Conservation (phyloP, 1,139 yeast species). For the Ashbya aceris region DNA sequence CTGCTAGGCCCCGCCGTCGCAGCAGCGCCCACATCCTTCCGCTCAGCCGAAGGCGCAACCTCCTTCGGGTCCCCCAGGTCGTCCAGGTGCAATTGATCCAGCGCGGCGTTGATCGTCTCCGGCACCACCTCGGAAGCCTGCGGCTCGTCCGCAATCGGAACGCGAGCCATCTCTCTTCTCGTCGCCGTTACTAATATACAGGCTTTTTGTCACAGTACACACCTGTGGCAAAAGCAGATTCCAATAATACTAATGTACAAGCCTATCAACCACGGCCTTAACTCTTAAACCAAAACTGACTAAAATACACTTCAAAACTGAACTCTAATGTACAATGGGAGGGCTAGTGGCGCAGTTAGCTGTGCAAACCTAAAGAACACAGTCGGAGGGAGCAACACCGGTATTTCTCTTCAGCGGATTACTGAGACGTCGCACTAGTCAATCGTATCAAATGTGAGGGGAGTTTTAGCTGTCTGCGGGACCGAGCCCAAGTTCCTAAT, state of each 20-base stretch:
- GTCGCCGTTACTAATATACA: constrained; percentile 2
- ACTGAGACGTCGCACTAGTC: too few species aligned
- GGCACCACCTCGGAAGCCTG: constrained; percentile 13
- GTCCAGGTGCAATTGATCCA: constrained; percentile 27
- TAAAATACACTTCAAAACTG: constrained; percentile 2
- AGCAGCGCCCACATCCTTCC: not conserved
- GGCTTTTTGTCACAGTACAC: not conserved
- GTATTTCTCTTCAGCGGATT: too few species aligned
- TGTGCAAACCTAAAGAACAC: too few species aligned
- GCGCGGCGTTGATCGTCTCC: constrained; percentile 24
- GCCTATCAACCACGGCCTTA: not conserved
- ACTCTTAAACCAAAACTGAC: not conserved
- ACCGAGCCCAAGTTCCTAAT: too few species aligned
- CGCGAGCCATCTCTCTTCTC: constrained; percentile 2
- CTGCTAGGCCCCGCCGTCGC: constrained; percentile 1
- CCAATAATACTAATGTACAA: constrained; percentile 2
- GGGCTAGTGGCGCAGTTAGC: not conserved
- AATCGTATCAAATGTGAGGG: too few species aligned
- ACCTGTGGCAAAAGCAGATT: not conserved
- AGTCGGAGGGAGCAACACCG: too few species aligned
- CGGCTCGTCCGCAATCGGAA: constrained; percentile 5
- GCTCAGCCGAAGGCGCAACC: not conserved
- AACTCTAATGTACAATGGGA: constrained; percentile 3
- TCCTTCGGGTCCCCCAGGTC: constrained; percentile 11
- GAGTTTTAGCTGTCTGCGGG: too few species aligned